Evolutionary conservation across 768 basidiomycete species (phyloP), one percentile per base, ranked within the genome.

Genomic region (Candolleomyces efflorescens): DNA sequence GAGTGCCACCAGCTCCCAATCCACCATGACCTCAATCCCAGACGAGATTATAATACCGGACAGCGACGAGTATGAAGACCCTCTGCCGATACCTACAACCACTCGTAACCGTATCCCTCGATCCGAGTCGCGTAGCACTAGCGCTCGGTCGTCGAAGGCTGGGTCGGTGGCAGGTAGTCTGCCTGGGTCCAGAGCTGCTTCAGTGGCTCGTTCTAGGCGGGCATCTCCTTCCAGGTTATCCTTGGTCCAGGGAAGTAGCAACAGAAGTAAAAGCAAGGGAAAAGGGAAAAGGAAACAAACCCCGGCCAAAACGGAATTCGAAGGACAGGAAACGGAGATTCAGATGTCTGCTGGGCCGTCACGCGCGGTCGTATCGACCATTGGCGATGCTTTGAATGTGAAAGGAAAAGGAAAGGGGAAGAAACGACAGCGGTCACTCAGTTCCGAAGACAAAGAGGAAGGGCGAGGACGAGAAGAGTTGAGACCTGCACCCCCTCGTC

Each of bases 21-120:
- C 32, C 6, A 32, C 32, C 32, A 32, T 11, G 11, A 32, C 32
- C 32, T 32, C 32, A 5, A 32, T 32, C 32, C 32, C 32, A 32
- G 32, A 32, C 32, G 32, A 32, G 32, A 32, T 32, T 11, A 32
- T 32, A 7, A 32, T 32, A 32, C 32, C 32, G 32, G 32, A 32
- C 32, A 32, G 32, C 32, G 46, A 47, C 20, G 46, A 23, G 18
- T 13, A 50, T 26, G 49, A 50, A 3, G 18, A 41, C 17, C 54
- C 54, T 46, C 43, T 55, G 9, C 54, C 54, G 9, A 23, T 43
- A 15, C 54, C 54, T 7, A 55, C 26, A 15, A 55, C 54, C 41
- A 55, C 39, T 13, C 38, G 54, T 11, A 55, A 55, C 41, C 38
- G 54, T 3, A 53, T 53, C 24, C 52, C 52, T 23, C 11, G 52